phyloP scores from a whole-genome alignment of 805 yeast species.

The Groenewaldozyma tartarivorans region DNA sequence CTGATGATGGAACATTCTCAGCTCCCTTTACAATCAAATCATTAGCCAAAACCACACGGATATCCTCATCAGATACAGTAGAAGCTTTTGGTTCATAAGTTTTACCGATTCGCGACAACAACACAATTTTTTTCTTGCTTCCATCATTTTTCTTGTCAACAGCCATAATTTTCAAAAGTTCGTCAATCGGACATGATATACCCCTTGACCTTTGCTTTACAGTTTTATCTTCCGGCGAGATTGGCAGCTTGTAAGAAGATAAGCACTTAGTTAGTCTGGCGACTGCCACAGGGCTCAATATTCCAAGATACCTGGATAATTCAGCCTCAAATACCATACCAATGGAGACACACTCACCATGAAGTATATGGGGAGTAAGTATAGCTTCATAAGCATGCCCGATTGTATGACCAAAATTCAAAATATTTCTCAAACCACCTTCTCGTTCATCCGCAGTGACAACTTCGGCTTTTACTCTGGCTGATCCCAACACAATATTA shows the following conservation, averaged over 20 bases:
- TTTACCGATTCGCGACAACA: constrained; percentile 76
- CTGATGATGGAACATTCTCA: constrained; percentile 34
- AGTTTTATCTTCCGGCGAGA: constrained; percentile 60
- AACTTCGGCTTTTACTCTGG: constrained; percentile 85
- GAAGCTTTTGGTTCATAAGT: constrained; percentile 87
- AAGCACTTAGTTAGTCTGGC: constrained; percentile 79
- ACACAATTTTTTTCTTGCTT: constrained; percentile 73
- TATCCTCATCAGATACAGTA: constrained; percentile 67
- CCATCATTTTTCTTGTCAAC: constrained; percentile 97
- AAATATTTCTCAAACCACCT: constrained; percentile 81
- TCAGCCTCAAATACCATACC: constrained; percentile 96
- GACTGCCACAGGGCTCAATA: constrained; percentile 85
- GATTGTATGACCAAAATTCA: constrained; percentile 93
- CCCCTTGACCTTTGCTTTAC: constrained; percentile 60
- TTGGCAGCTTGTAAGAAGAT: constrained; percentile 78
- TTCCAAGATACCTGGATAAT: constrained; percentile 82
- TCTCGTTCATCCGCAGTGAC: constrained; percentile 93
- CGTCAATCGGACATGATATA: constrained; percentile 68
- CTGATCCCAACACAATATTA: constrained; percentile 75
- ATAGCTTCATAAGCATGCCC: constrained; percentile 99
- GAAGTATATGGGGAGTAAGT: constrained; percentile 89
- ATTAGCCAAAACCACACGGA: constrained; percentile 74
- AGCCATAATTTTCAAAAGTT: constrained; percentile 74
- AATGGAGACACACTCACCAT: constrained; percentile 98
- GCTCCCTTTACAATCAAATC: constrained; percentile 53